phyloP scores from a whole-genome alignment of 441 rosid species.

The Populus hybrid region DNA sequence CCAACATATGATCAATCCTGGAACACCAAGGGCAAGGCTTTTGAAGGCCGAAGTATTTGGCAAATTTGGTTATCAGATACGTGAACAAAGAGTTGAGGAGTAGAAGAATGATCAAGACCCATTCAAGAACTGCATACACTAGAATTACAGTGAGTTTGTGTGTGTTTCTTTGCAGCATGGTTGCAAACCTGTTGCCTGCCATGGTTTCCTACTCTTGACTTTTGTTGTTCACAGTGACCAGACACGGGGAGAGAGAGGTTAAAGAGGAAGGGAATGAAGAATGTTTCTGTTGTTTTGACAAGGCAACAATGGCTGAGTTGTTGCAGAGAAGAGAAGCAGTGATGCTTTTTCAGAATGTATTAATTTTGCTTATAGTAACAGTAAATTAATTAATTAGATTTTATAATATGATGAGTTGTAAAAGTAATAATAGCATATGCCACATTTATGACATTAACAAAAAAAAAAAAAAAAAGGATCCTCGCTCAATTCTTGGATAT shows the following conservation, averaged over 20 bases:
- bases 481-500: no score
- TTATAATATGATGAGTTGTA: neutral
- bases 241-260: neutral
- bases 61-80: constrained; percentile 69
- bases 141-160: constrained; percentile 66
- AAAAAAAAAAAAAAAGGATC: no score
- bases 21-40: constrained; percentile 84
- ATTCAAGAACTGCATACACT: constrained; percentile 80
- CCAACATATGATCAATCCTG: constrained; percentile 63
- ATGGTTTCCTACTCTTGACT: constrained; percentile 24
- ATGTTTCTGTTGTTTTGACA: constrained; percentile 15
- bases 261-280: neutral
- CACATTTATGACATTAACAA: neutral
- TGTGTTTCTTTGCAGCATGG: constrained; percentile 61
- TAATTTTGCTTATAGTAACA: neutral
- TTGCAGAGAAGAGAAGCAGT: constrained; percentile 10
- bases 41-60: constrained; percentile 79
- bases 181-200: constrained; percentile 82
- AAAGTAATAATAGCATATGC: neutral
- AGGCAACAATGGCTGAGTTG: constrained; percentile 12
- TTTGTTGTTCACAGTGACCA: constrained; percentile 11
- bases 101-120: constrained; percentile 76
- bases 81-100: constrained; percentile 77
- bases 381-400: neutral
- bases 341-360: constrained; percentile 10